Conservation (phyloP, 805 yeast genomes). For the Lipomyces yamanashiensis region DNA sequence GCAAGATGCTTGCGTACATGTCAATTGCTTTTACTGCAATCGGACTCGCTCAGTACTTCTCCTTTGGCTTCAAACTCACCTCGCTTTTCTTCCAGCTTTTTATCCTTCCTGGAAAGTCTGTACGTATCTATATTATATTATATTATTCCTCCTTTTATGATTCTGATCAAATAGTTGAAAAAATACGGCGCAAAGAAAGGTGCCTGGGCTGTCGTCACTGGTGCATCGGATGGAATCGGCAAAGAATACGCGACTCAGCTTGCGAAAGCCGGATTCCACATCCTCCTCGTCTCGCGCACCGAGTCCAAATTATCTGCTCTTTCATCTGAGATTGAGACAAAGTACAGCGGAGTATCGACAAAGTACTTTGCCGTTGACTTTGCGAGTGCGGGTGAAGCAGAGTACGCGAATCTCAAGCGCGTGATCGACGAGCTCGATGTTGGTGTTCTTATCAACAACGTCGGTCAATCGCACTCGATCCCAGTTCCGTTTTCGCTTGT, state of each 20-base stretch:
- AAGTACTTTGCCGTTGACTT: slow-evolving; percentile 79
- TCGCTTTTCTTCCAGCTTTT: slow-evolving; percentile 23
- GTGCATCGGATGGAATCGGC: slow-evolving; percentile 97
- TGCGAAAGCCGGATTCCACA: slow-evolving; percentile 81
- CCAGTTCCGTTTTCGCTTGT: slow-evolving; percentile 94
- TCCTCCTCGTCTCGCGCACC: slow-evolving; percentile 85
- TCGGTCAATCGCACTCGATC: slow-evolving; percentile 91
- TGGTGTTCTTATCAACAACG: slow-evolving; percentile 84
- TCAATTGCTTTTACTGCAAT: slow-evolving; percentile 17
- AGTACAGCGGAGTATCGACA: slow-evolving; percentile 62
- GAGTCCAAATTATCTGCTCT: slow-evolving; percentile 70
- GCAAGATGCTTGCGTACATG: slow-evolving; percentile 8
- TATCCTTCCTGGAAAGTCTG: slow-evolving; percentile 28
- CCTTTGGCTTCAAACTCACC: slow-evolving; percentile 16
- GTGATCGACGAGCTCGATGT: slow-evolving; percentile 28
- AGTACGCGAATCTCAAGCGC: slow-evolving; percentile 57
- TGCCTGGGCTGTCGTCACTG: slow-evolving; percentile 94
- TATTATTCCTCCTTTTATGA: too few species aligned
- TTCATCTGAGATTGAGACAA: slow-evolving; percentile 60
- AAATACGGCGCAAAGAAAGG: slow-evolving; percentile 79
- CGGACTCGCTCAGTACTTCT: slow-evolving; percentile 18
- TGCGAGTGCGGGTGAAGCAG: slow-evolving; percentile 60
- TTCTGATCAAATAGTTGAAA: slow-evolving; percentile 46
- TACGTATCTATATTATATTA: slow-evolving; percentile 12
- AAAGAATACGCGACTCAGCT: slow-evolving; percentile 86